Evolutionary conservation across 2,329 filamentous ascomycete genomes (phyloP).

Genomic region (Colletotrichum scovillei): DNA sequence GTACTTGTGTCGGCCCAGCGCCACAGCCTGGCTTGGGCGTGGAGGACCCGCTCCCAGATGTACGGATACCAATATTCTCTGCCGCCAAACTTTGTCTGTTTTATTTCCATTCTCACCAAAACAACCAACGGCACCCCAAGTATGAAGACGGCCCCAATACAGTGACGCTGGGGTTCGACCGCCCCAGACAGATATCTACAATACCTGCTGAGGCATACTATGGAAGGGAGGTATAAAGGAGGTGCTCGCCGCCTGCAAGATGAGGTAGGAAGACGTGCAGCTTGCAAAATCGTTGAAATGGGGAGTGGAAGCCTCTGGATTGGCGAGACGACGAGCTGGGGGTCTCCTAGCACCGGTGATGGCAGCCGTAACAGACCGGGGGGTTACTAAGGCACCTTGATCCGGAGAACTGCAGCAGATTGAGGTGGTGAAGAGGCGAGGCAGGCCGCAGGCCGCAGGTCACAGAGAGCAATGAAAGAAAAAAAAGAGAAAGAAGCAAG

Average conservation of each 20-base stretch:
- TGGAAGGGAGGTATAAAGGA: background rate
- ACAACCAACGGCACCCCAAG: background rate
- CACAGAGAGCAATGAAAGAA: background rate
- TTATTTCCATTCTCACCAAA: background rate
- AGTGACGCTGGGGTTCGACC: background rate
- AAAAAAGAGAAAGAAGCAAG: background rate
- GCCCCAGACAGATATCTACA: background rate
- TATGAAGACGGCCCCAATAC: background rate
- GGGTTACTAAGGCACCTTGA: background rate
- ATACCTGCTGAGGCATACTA: too few species aligned
- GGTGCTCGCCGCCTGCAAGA: background rate
- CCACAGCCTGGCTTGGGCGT: conserved; percentile 4
- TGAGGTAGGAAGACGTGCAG: conserved; percentile 16
- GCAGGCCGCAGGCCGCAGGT: background rate
- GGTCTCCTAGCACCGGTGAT: conserved; percentile 15
- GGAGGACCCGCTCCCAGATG: conserved; percentile 3
- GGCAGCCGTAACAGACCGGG: conserved; percentile 28
- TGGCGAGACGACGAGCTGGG: conserved; percentile 27
- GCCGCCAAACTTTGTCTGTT: background rate
- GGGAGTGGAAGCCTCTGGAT: conserved; percentile 8
- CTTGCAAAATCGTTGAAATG: background rate
- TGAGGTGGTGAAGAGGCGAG: background rate
- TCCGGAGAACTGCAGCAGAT: conserved; percentile 2
- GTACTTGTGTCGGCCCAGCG: conserved; percentile 3
- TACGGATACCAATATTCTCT: background rate